Conservation (phyloP, 2,329 filamentous ascomycete genomes). For the Xylariaceae sp. region DNA sequence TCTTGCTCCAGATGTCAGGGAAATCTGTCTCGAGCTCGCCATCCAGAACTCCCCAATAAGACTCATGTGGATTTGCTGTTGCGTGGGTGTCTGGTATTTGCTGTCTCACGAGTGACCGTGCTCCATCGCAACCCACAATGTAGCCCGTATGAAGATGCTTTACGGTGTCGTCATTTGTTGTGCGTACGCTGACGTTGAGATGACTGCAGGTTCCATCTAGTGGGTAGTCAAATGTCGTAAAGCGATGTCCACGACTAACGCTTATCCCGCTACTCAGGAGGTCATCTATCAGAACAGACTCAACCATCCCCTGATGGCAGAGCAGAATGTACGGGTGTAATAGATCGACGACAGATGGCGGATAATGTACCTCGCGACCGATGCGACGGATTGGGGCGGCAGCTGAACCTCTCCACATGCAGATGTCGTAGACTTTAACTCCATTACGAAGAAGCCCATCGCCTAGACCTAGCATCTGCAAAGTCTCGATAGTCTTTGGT, state of each 20-base stretch:
- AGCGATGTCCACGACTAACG: slow-evolving; percentile 68
- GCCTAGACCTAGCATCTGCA: slow-evolving; percentile 75
- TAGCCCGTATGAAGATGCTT: slow-evolving; percentile 59
- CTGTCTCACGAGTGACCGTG: slow-evolving; percentile 72
- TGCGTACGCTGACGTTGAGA: slow-evolving; percentile 46
- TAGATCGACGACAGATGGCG: slow-evolving; percentile 57
- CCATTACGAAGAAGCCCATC: slow-evolving; percentile 70
- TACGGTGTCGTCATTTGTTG: slow-evolving; percentile 42
- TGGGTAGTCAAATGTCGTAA: slow-evolving; percentile 61
- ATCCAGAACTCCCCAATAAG: slow-evolving; percentile 73
- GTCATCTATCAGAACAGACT: slow-evolving; percentile 72
- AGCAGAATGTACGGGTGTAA: slow-evolving; percentile 63
- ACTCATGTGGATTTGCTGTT: slow-evolving; percentile 34
- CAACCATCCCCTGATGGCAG: slow-evolving; percentile 77
- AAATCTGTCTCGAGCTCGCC: slow-evolving; percentile 74
- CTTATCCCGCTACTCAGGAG: slow-evolving; percentile 67
- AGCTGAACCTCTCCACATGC: slow-evolving; percentile 68
- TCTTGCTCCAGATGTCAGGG: slow-evolving; percentile 77
- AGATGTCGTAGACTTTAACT: slow-evolving; percentile 75
- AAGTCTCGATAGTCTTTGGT: slow-evolving; percentile 79
- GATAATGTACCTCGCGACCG: slow-evolving; percentile 72
- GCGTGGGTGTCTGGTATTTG: slow-evolving; percentile 59
- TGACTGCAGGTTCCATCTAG: slow-evolving; percentile 37
- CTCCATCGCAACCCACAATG: slow-evolving; percentile 75
- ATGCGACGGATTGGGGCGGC: slow-evolving; percentile 62